These are phyloP conservation scores for Metschnikowia corniflorae DNA, from an alignment of 805 yeast genomes.

Conservation along the genomic window DNA sequence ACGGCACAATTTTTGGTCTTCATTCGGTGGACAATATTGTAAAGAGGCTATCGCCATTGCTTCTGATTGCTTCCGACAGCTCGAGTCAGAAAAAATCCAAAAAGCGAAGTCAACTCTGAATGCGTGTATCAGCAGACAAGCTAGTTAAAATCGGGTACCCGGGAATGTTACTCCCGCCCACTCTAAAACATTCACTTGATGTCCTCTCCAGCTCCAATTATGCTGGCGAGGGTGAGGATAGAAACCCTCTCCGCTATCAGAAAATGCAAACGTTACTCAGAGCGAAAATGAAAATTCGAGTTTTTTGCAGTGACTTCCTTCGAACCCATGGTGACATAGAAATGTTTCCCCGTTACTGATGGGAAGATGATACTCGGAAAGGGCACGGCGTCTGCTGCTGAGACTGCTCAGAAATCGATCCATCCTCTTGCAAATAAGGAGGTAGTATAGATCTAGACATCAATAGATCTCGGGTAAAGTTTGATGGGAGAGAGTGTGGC, in stretches of 20 bases:
- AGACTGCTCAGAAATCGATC: too few relatives aligned
- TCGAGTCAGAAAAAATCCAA: slow-evolving; percentile 6
- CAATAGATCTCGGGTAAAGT: too few relatives aligned
- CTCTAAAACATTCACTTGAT: slow-evolving; percentile 72
- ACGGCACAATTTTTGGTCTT: too few relatives aligned
- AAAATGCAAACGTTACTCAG: slow-evolving; percentile 60
- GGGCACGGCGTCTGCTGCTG: too few relatives aligned
- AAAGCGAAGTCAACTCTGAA: slow-evolving; percentile 14
- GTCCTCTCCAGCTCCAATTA: slow-evolving; percentile 57
- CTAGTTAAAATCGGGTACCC: slow-evolving; percentile 92
- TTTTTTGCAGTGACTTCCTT: too few relatives aligned
- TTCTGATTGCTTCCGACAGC: slow-evolving; percentile 9
- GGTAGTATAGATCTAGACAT: too few relatives aligned
- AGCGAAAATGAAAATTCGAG: too few relatives aligned
- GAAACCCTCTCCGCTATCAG: slow-evolving; percentile 52
- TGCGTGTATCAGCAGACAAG: slow-evolving; percentile 31
- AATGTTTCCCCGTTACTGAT: too few relatives aligned
- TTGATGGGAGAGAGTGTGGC: too few relatives aligned
- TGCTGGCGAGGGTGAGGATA: slow-evolving; percentile 37
- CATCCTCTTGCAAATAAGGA: too few relatives aligned
- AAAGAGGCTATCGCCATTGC: slow-evolving; percentile 56
- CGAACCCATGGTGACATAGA: too few relatives aligned
- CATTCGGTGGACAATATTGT: slow-evolving; percentile 86
- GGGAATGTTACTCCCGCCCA: slow-evolving; percentile 66
- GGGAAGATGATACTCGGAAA: too few relatives aligned